Percentiles rank a stretch among this genome's conserved stretches.
Evolutionary conservation across 2,329 filamentous ascomycete species (phyloP).

Genomic region (Trichoderma gracile): DNA sequence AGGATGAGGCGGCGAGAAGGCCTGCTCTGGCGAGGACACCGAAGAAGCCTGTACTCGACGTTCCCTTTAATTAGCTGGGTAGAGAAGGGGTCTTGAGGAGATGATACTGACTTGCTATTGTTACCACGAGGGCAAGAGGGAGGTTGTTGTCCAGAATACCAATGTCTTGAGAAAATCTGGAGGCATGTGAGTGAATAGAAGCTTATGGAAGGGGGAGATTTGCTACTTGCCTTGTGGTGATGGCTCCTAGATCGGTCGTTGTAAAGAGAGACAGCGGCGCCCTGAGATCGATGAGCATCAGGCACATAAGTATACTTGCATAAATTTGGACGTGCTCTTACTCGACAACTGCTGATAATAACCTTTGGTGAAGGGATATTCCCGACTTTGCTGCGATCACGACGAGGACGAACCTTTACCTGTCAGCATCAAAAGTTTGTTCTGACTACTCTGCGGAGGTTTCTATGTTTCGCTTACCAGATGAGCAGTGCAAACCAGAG

Average conservation of each 20-base stretch:
- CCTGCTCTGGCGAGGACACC: conserved; percentile 33
- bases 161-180: conserved; percentile 46
- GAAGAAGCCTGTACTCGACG: conserved; percentile 38
- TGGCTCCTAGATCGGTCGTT: conserved; percentile 2
- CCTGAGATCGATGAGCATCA: not conserved
- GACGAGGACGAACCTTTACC: conserved; percentile 35
- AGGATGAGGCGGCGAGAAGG: conserved; percentile 32
- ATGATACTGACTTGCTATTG: conserved; percentile 39
- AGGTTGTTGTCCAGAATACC: conserved; percentile 47
- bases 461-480: not conserved
- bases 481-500: conserved; percentile 17
- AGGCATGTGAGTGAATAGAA: conserved; percentile 27
- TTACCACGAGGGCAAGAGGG: conserved; percentile 39
- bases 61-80: not conserved
- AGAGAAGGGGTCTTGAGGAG: not conserved
- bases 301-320: too few species aligned
- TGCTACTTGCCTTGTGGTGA: not conserved
- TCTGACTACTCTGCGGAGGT: too few species aligned
- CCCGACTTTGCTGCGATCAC: conserved; percentile 34
- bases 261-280: conserved; percentile 10
- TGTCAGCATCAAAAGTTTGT: too few species aligned
- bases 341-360: conserved; percentile 29
- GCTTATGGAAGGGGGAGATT: not conserved
- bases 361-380: conserved; percentile 31
- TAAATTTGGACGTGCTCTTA: not conserved